phyloP scores from a whole-genome alignment of 2,329 filamentous ascomycete genomes.

The Akanthomyces uredinophilus region DNA sequence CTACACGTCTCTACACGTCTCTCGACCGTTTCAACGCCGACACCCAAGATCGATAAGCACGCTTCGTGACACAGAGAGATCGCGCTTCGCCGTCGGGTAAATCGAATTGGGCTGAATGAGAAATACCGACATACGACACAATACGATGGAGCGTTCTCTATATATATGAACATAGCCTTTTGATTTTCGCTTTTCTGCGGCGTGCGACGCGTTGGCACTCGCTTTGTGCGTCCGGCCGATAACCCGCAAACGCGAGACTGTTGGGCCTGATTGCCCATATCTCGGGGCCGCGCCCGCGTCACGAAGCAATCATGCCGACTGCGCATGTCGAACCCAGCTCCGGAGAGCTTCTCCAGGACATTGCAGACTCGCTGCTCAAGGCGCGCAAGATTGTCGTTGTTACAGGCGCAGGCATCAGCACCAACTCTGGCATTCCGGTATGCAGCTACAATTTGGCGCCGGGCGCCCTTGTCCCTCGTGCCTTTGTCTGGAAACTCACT shows the following conservation, averaged over 20 bases:
- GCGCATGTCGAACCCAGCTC: constrained; percentile 49
- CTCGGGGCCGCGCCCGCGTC: not conserved
- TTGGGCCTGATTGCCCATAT: not conserved
- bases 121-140: not conserved
- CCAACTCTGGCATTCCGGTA: constrained; percentile 71
- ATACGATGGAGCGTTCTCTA: not conserved
- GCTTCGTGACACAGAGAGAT: not conserved
- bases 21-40: not conserved
- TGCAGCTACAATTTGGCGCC: constrained; percentile 10
- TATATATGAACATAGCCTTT: not conserved
- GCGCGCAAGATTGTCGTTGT: constrained; percentile 66
- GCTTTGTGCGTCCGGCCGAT: not conserved
- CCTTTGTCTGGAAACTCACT: not conserved
- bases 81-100: not conserved
- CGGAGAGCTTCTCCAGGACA: constrained; percentile 53
- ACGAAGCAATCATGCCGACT: constrained; percentile 48
- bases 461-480: too few relatives aligned
- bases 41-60: not conserved
- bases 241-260: not conserved
- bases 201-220: not conserved
- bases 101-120: not conserved
- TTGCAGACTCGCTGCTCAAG: constrained; percentile 60
- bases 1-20: not conserved
- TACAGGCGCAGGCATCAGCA: constrained; percentile 69
- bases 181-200: not conserved